Base-by-base conservation (phyloP, 495 filamentous ascomycete species). In the Immersiella caudata region DNA sequence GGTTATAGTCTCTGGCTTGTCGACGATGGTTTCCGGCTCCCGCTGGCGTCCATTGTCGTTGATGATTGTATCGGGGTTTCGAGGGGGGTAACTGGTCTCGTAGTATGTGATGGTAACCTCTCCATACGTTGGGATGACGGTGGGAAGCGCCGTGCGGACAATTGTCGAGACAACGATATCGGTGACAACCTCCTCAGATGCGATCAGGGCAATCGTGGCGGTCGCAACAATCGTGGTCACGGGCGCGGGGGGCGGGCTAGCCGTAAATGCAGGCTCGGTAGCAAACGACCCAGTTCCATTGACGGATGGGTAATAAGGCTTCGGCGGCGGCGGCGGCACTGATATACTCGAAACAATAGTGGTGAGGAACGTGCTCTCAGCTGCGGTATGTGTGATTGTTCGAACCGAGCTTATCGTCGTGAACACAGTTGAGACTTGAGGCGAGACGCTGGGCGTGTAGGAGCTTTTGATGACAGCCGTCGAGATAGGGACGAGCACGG, bases 21-120 rank as follows among this genome's bases (percentile, higher is more conserved):
- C 61, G 5, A 74, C 65, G 6, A 66, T 61, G 6, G 64, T 60
- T 0, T 68, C 72, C 0, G 67, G 62, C 29, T 65, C 54, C 6
- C 68, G 64, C 1, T 68, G 67, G 2, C 27, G 20, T 14, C n/a
- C 46, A 14, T 6, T 33, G 6, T 58, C 51, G 11, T 65, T 35
- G 16, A 21, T 50, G 61, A 63, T 27, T 0, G 61, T 59, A 29
- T 57, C 54, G 18, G 40, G 35, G 22, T 29, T 6, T 1, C n/a
- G 54, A 3, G 63, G 14, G 0, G 66, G 67, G 6, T 62, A 16
- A 18, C 70, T 56, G 3, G 74, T 78, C n/a, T 61, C 51, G 50
- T 69, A 78, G 56, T 69, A 71, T 0, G 74, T 78, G 55, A 74
- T 64, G 14, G 73, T 75, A 20, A 75, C 56, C 66, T 22, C 70